Evolutionary conservation across 352 stramenopile species (phyloP), one percentile per base, ranked within the genome.

Genomic region (Thalassiosira mediterranea): DNA sequence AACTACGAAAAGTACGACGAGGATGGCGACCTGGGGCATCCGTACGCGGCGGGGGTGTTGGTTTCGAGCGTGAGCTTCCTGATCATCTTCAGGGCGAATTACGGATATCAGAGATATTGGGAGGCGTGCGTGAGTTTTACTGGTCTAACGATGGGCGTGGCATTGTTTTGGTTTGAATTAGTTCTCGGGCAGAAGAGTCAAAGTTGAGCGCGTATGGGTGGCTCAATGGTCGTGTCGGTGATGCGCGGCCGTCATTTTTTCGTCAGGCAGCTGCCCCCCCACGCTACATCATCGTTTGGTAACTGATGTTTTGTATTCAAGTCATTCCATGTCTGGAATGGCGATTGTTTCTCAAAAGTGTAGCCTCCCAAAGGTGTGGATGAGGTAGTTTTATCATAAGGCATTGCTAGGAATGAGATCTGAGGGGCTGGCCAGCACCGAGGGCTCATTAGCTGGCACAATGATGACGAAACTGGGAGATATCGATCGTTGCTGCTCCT

Each of bases 71-170:
- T 82, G 2, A 67, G 46, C 10, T 77, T 82, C 28, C 32, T 86
- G 8, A 83, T 86, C 17, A 52, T 86, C 5, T 86, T 86, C 52
- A 44, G 77, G 1, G 77, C 67, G 28, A 86, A 83, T 46, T 67
- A 72, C 47, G 63, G 59, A 1, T 86, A 86, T 65, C 42, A 66
- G 26, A n/a, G 76, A 25, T 84, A 81, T 19, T 81, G 70, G 76
- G 59, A 81, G 28, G 76, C 58, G 26, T 51, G 32, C 11, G 32
- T 59, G 59, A 40, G 59, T 68, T 53, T 53, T 53, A 7, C n/a
- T n/a, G n/a, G 37, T 44, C 10, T 56, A 7, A 13, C 15, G 19
- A n/a, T 11, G 19, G 10, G 13, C 17, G 46, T 25, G 13, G 13
- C 37, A 44, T 15, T 44, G 8, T 44, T 15, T 15, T 44, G 37